Evolutionary conservation across 768 basidiomycete genomes (phyloP).

Genomic region (Mycena vitilis): DNA sequence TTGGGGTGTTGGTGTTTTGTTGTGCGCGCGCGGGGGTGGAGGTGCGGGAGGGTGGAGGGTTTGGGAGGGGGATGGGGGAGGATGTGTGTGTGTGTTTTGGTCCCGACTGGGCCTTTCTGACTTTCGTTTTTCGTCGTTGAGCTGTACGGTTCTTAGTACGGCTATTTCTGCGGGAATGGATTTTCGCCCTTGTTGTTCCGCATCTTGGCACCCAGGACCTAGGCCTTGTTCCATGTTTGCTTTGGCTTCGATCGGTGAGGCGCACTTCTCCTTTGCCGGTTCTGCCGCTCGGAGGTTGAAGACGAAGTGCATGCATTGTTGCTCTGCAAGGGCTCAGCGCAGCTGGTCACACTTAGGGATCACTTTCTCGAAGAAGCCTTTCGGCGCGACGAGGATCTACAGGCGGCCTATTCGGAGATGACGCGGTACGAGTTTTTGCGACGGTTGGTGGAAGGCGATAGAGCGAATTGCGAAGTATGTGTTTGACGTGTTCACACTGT

Average conservation of each 20-base stretch:
- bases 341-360: background rate
- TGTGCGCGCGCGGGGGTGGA: constrained; percentile 4
- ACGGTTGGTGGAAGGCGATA: too few species aligned
- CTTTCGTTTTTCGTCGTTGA: constrained; percentile 1
- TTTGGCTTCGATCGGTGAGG: too few species aligned
- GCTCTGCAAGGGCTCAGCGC: background rate
- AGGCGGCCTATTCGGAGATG: too few species aligned
- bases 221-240: too few species aligned
- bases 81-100: constrained; percentile 4
- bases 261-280: background rate
- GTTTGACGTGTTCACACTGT: too few species aligned
- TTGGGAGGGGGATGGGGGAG: background rate
- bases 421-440: too few species aligned
- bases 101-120: background rate
- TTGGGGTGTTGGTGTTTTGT: constrained; percentile 8
- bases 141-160: constrained; percentile 16
- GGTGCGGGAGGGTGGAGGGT: background rate
- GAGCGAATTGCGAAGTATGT: too few species aligned
- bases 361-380: background rate
- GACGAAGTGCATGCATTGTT: constrained; percentile 8
- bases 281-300: background rate
- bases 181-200: constrained; percentile 4
- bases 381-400: too few species aligned
- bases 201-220: background rate
- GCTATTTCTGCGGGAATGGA: constrained; percentile 4